phyloP scores from a whole-genome alignment of 108 stramenopile species.

The Nannochloropsis gaditana region DNA sequence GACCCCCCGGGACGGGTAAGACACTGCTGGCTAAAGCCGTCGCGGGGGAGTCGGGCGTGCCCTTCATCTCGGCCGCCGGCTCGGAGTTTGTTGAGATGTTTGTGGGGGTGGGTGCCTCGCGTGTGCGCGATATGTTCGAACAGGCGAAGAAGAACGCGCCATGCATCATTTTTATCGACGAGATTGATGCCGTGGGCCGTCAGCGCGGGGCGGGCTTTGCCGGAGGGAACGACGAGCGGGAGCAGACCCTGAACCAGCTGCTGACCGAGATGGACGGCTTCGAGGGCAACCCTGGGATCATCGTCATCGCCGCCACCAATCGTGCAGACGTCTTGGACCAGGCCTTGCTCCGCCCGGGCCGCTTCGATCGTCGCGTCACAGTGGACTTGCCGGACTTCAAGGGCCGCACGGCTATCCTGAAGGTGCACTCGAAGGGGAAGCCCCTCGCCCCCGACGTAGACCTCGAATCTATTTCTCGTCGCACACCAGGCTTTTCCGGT shows the following conservation, averaged over 20 bases:
- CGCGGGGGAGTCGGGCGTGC: slow-evolving; percentile 59
- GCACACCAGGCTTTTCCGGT: slow-evolving; percentile 58
- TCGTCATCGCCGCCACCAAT: slow-evolving; percentile 60
- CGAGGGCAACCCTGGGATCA: slow-evolving; percentile 50
- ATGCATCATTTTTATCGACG: slow-evolving; percentile 91
- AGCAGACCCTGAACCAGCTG: slow-evolving; percentile 61
- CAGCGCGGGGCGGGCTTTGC: slow-evolving; percentile 74
- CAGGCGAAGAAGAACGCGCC: slow-evolving; percentile 56
- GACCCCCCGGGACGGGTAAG: slow-evolving; percentile 59
- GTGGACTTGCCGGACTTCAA: slow-evolving; percentile 57
- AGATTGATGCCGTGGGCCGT: slow-evolving; percentile 84
- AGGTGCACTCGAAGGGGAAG: slow-evolving; percentile 56
- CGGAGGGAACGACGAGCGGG: slow-evolving; percentile 58
- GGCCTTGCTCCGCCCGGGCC: slow-evolving; percentile 86
- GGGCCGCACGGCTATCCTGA: slow-evolving; percentile 55
- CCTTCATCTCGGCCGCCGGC: slow-evolving; percentile 57
- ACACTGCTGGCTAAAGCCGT: slow-evolving; percentile 58
- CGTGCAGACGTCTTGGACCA: slow-evolving; percentile 80
- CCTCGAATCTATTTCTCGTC: slow-evolving; percentile 54
- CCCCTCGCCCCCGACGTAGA: slow-evolving; percentile 57
- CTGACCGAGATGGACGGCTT: slow-evolving; percentile 63
- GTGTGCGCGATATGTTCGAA: slow-evolving; percentile 56
- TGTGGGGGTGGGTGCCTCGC: slow-evolving; percentile 86
- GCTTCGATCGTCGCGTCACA: slow-evolving; percentile 74
- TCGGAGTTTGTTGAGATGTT: slow-evolving; percentile 74